Evolutionary conservation across 345 rosid species (phyloP).

Genomic region (Barbarea vulgaris): DNA sequence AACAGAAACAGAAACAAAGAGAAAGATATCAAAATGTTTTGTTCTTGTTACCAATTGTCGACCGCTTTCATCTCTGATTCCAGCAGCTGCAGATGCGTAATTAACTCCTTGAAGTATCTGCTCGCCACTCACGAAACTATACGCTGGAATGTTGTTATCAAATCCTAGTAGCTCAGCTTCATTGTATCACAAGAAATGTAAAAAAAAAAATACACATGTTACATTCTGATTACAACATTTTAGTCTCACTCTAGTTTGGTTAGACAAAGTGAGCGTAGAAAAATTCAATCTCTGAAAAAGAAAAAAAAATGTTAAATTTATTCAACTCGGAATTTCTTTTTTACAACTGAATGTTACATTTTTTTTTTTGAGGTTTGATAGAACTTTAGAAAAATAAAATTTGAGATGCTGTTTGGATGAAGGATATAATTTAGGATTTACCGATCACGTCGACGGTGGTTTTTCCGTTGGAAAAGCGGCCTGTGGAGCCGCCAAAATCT

Average conservation of each 20-base stretch:
- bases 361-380: too few relatives aligned
- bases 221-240: constrained; percentile 4
- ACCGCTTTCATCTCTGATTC: constrained; percentile 81
- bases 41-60: constrained; percentile 63
- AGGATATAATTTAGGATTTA: constrained; percentile 29
- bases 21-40: background rate
- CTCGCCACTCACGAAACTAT: constrained; percentile 50
- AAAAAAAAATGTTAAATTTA: too few relatives aligned
- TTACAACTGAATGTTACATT: too few relatives aligned
- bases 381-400: too few relatives aligned
- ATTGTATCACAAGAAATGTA: constrained; percentile 13
- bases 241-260: constrained; percentile 11
- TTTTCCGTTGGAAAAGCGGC: constrained; percentile 76
- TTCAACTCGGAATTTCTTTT: too few relatives aligned
- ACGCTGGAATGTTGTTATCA: constrained; percentile 56
- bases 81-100: constrained; percentile 88
- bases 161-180: constrained; percentile 70
- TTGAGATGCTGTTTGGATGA: too few relatives aligned
- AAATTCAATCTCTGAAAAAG: background rate
- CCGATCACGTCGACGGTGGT: constrained; percentile 78
- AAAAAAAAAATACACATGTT: constrained; percentile 1
- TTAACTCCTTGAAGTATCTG: constrained; percentile 68
- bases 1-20: constrained; percentile 8
- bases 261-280: background rate
- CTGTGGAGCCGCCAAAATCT: constrained; percentile 78